phyloP scores from a whole-genome alignment of 805 yeast species.

The Ogataea populi-albae region DNA sequence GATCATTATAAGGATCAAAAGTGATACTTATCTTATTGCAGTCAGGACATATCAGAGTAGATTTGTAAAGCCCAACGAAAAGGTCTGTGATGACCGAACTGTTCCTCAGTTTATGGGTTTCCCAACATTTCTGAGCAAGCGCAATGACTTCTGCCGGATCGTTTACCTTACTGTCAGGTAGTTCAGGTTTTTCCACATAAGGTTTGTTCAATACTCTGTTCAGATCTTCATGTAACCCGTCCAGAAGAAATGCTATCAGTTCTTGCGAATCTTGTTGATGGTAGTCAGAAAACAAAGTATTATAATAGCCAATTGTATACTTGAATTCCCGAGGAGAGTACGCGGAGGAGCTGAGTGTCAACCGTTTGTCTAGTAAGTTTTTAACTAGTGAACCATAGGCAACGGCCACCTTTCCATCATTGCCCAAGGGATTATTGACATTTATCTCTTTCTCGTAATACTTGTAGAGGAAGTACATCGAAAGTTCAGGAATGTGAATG shows the following conservation, averaged over 20 bases:
- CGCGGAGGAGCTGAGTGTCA: constrained; percentile 18
- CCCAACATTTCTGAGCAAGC: constrained; percentile 78
- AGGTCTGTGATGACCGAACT: constrained; percentile 82
- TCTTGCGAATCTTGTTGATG: constrained; percentile 95
- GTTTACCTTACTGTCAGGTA: constrained; percentile 56
- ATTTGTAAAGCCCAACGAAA: constrained; percentile 87
- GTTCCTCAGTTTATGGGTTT: constrained; percentile 71
- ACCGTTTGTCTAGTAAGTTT: constrained; percentile 44
- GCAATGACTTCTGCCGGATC: constrained; percentile 51
- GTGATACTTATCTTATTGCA: constrained; percentile 80
- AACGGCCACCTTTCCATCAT: constrained; percentile 74
- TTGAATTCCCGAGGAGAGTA: constrained; percentile 77
- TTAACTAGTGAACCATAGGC: constrained; percentile 71
- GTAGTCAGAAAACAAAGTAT: constrained; percentile 74
- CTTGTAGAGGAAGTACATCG: constrained; percentile 66
- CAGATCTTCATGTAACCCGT: constrained; percentile 88
- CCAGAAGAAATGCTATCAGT: constrained; percentile 80
- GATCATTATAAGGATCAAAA: constrained; percentile 89
- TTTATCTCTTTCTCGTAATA: constrained; percentile 67
- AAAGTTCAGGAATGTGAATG: constrained; percentile 79
- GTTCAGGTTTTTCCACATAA: constrained; percentile 82
- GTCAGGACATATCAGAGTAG: constrained; percentile 83
- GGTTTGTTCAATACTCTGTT: constrained; percentile 84
- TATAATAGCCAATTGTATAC: constrained; percentile 70
- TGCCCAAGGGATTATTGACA: constrained; percentile 77